Percentiles rank a stretch among this genome's conserved stretches.
Evolutionary conservation across 2,329 filamentous ascomycete species (phyloP).

Genomic region (Sarocladiaceae sp.): DNA sequence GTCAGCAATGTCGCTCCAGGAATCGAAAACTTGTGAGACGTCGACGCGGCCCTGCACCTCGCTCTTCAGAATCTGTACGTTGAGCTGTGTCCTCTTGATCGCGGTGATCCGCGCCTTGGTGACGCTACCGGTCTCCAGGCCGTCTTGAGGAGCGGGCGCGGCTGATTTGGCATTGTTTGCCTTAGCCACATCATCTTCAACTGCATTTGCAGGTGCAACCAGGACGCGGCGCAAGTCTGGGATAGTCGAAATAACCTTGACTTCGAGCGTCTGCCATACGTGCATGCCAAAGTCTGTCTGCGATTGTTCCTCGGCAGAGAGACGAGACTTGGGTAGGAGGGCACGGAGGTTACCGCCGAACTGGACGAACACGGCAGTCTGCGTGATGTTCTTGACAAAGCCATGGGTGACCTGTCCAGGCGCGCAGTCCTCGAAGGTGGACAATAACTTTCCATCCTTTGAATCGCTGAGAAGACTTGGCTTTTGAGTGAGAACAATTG

Average conservation of each 20-base stretch:
- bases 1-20: conserved; percentile 79
- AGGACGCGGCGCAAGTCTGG: conserved; percentile 62
- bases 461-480: conserved; percentile 72
- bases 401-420: conserved; percentile 65
- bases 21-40: conserved; percentile 82
- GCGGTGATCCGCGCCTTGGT: conserved; percentile 75
- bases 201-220: conserved; percentile 41
- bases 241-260: conserved; percentile 68
- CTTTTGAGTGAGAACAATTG: conserved; percentile 75
- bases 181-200: conserved; percentile 38
- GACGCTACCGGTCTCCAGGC: conserved; percentile 66
- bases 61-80: conserved; percentile 73
- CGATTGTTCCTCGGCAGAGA: conserved; percentile 62
- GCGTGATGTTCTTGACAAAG: conserved; percentile 79
- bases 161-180: conserved; percentile 30
- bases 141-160: conserved; percentile 47
- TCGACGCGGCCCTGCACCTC: conserved; percentile 83
- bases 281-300: conserved; percentile 73
- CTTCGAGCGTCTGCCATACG: conserved; percentile 67
- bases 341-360: conserved; percentile 74
- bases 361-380: conserved; percentile 79
- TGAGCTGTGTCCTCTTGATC: conserved; percentile 85
- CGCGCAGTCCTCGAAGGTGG: conserved; percentile 63
- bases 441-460: conserved; percentile 65
- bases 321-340: conserved; percentile 70